Conservation (phyloP, 495 filamentous ascomycete species). For the Niebla homalea region DNA sequence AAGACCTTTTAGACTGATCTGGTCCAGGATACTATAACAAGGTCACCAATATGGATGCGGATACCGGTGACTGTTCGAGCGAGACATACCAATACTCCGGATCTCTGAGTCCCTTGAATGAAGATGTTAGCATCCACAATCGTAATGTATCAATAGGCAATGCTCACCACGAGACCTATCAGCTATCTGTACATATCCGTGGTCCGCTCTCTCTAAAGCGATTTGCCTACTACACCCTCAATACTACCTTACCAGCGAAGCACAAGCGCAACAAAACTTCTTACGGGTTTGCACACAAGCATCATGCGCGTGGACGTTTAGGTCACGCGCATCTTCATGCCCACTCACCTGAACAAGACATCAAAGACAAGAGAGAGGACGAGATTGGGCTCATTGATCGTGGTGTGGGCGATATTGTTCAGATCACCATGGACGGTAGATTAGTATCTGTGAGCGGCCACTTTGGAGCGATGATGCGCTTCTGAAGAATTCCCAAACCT, state of each 20-base stretch:
- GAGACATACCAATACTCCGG: constrained; percentile 37
- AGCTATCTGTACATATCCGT: constrained; percentile 59
- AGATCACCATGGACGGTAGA: constrained; percentile 49
- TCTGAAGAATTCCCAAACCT: not conserved
- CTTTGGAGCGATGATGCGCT: constrained; percentile 22
- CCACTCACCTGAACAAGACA: constrained; percentile 6
- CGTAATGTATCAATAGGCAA: not conserved
- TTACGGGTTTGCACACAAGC: constrained; percentile 3
- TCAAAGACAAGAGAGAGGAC: constrained; percentile 9
- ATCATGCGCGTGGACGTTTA: constrained; percentile 23
- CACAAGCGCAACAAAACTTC: constrained; percentile 19
- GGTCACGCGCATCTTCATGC: constrained; percentile 26
- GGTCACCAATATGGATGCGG: constrained; percentile 42
- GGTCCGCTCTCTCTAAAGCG: constrained; percentile 50
- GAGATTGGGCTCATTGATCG: constrained; percentile 23
- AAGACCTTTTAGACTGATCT: too few relatives aligned
- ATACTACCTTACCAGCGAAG: constrained; percentile 4
- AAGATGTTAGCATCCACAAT: constrained; percentile 39
- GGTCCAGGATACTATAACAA: constrained; percentile 37
- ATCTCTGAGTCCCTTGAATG: constrained; percentile 47
- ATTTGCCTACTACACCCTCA: constrained; percentile 48
- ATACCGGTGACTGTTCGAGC: constrained; percentile 39
- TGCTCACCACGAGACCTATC: constrained; percentile 3
- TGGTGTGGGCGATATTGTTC: constrained; percentile 34
- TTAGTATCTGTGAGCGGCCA: constrained; percentile 29